phyloP scores from a whole-genome alignment of 106 monocot genomes.

The Iris macrosiphon region DNA sequence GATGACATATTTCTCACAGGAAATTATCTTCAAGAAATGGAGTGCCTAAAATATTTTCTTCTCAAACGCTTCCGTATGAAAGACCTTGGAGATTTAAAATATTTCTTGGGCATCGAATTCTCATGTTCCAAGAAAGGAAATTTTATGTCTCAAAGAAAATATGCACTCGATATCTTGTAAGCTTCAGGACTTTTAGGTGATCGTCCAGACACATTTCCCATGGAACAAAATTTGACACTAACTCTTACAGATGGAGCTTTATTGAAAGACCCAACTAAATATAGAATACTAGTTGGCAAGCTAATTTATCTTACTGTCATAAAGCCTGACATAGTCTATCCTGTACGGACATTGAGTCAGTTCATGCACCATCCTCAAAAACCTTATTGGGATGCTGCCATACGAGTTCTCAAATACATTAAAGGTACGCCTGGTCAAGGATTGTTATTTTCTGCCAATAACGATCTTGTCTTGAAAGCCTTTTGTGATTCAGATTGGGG shows the following conservation, averaged over 20 bases:
- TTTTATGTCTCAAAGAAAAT: not conserved
- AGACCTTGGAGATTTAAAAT: not conserved
- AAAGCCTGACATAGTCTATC: not conserved
- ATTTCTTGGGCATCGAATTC: not conserved
- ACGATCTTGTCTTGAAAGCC: not conserved
- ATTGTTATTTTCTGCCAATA: not conserved
- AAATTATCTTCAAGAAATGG: not conserved
- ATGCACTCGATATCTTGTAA: not conserved
- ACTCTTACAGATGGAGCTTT: not conserved
- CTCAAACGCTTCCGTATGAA: not conserved
- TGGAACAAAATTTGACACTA: not conserved
- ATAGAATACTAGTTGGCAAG: not conserved
- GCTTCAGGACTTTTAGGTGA: not conserved
- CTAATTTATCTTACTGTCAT: not conserved
- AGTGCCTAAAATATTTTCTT: not conserved
- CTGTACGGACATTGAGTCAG: not conserved
- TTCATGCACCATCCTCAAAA: not conserved
- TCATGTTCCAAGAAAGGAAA: not conserved
- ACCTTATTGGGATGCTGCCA: not conserved
- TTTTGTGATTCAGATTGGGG: slow-evolving; percentile 5
- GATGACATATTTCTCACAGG: not conserved
- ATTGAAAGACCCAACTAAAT: not conserved
- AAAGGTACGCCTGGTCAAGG: not conserved
- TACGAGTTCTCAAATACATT: not conserved
- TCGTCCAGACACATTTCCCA: not conserved